Evolutionary conservation across 306 rosid species (phyloP).

Genomic region (Lupinus albus): DNA sequence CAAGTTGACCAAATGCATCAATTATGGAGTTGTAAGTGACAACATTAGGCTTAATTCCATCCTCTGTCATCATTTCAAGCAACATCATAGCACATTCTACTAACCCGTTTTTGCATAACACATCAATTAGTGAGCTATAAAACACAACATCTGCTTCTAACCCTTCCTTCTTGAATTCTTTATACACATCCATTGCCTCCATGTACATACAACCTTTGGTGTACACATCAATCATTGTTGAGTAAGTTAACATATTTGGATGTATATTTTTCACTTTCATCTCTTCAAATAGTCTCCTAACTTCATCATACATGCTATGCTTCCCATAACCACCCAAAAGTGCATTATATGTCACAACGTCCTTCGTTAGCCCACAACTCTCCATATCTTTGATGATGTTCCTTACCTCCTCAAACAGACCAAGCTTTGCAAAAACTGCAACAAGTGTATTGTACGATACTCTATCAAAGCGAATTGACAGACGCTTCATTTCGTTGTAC

Average conservation of each 20-base stretch:
- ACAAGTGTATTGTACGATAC: slow-evolving; percentile 83
- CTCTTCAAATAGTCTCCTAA: slow-evolving; percentile 51
- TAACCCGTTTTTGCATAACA: slow-evolving; percentile 79
- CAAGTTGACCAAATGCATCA: slow-evolving; percentile 68
- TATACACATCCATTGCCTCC: slow-evolving; percentile 72
- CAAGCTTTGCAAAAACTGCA: slow-evolving; percentile 77
- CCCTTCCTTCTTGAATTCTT: slow-evolving; percentile 70
- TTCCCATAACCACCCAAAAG: slow-evolving; percentile 88
- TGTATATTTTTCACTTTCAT: slow-evolving; percentile 62
- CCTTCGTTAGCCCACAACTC: slow-evolving; percentile 65
- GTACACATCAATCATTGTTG: slow-evolving; percentile 78
- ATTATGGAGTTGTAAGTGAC: slow-evolving; percentile 82
- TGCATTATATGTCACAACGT: slow-evolving; percentile 81
- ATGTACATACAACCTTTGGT: slow-evolving; percentile 75
- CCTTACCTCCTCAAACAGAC: slow-evolving; percentile 73
- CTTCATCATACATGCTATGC: slow-evolving; percentile 69
- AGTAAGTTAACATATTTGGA: slow-evolving; percentile 78
- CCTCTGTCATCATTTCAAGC: slow-evolving; percentile 87
- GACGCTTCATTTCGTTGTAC: slow-evolving; percentile 68
- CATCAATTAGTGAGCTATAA: slow-evolving; percentile 76
- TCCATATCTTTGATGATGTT: slow-evolving; percentile 76
- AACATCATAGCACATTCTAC: slow-evolving; percentile 65
- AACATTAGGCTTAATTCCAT: slow-evolving; percentile 83
- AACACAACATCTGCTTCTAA: slow-evolving; percentile 85
- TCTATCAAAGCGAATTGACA: slow-evolving; percentile 66